Base-by-base conservation (phyloP, 805 yeast species). In the Hemisphaericaspora nanyangensis region DNA sequence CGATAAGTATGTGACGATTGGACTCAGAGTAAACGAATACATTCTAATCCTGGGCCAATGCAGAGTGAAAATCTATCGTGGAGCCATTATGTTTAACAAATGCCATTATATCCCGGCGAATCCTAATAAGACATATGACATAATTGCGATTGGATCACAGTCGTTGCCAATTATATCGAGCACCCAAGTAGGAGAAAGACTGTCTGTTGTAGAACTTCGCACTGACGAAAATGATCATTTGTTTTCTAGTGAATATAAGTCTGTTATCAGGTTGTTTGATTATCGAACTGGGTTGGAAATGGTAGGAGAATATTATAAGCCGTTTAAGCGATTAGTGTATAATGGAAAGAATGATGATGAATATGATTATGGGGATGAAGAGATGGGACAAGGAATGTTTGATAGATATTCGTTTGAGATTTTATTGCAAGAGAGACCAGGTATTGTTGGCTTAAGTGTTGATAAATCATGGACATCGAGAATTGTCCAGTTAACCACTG, bases 1-100 rank as follows among this genome's bases (percentile, higher is more conserved):
- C 7, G 55, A 56, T 3, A 50, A 57, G 5, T 52, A 59, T 34
- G 60, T 66, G 1, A 52, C 59, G 4, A 34, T 77, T 30, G 80
- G 77, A 0, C 59, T 79, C 25, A 68, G 65, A 38, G 45, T 54
- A 2, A 55, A 58, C 19, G 77, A 78, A 40, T 62, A 51, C 36
- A 42, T 79, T 3, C 47, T 76, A 29, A 38, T 79, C 1, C 58
- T 62, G 39, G 84, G 85, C 1, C 77, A 70, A 42, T 77, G 65
- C 45, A 48, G 33, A 4, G 35, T 79, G 17, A 51, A 52, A 3
- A 57, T 79, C 0, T 70, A 67, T 43, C 52, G 72, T 37, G 85
- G 85, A 13, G 70, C 74, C 0, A 51, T 75, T 0, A 44, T 56
- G 3, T 43, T 78, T 1, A 78, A 79, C 45, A 63, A 70, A 11